Evolutionary conservation across 257 asterid species (phyloP), one percentile per base, ranked within the genome.

Genomic region (Scutellaria baicalensis): DNA sequence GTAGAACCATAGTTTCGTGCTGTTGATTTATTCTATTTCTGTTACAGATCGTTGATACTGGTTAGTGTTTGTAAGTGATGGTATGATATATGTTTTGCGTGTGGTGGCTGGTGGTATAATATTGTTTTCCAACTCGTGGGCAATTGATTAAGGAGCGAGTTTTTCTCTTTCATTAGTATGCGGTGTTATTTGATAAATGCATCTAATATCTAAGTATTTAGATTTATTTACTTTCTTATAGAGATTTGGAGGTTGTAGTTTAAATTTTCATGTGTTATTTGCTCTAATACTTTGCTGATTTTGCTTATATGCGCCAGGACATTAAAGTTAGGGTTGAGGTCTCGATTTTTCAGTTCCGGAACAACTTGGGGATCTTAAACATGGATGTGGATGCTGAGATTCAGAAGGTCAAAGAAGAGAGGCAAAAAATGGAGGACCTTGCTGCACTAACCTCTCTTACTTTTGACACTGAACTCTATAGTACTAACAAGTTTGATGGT

Each of bases 401-500:
- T 76, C 91, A 79, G 81, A 86, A 17, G 78, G 73, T 82, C 36
- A 86, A 85, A 27, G 97, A 86, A 49, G 98, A 93, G 84, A 87
- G 94, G 80, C 84, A 85, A 72, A 87, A 88, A 69, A 84, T 90
- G 98, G 98, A 90, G 66, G 90, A 91, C 78, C 72, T 93, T 20
- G 97, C 98, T 4, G 84, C 96, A 8, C 84, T 88, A 23, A 79
- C 68, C 64, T 80, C 95, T 8, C 81, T 92, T n/a, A 85, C 87
- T 4, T 92, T 83, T 57, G 98, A 92, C 79, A 88, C 83, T 10
- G 96, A 92, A 35, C 81, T 88, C 10, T 93, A 93, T 62, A 81
- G 80, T 21, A 48, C 86, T 9, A 74, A 86, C 78, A 81, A 83
- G 60, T 91, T 77, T 43, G 98, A 87, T 68, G 98, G 97, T 17